Conservation (phyloP, 345 rosid genomes). For the Acer negundo region DNA sequence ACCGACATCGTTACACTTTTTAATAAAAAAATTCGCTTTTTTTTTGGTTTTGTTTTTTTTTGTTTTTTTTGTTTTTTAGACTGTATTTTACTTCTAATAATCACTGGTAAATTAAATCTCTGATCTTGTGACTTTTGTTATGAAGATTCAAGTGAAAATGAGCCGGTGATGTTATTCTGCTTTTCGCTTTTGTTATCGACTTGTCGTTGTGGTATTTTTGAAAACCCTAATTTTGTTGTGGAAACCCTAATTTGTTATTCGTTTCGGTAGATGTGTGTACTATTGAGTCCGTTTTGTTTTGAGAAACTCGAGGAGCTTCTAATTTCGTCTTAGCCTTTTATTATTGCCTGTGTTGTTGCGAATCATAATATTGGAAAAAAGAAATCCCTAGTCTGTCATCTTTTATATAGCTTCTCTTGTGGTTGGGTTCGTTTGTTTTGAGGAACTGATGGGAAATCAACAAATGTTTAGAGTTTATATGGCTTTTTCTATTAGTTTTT, state of each 20-base stretch:
- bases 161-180: neutral
- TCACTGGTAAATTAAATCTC: neutral
- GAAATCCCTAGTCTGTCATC: neutral
- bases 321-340: neutral
- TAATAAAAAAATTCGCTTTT: neutral
- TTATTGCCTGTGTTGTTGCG: neutral
- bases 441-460: neutral
- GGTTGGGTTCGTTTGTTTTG: neutral
- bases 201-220: neutral
- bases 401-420: neutral
- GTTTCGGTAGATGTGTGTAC: neutral
- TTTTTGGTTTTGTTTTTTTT: neutral
- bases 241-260: constrained; percentile 3
- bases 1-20: neutral
- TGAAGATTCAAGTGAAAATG: neutral
- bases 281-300: neutral
- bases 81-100: neutral
- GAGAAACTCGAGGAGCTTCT: neutral
- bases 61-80: neutral
- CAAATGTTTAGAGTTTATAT: neutral
- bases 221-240: constrained; percentile 5
- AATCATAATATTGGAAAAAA: neutral
- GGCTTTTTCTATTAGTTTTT: neutral
- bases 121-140: neutral
- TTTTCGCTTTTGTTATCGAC: neutral